These are phyloP conservation scores for Kernera saxatilis DNA, from an alignment of 345 rosid genomes.

Conservation along the genomic window DNA sequence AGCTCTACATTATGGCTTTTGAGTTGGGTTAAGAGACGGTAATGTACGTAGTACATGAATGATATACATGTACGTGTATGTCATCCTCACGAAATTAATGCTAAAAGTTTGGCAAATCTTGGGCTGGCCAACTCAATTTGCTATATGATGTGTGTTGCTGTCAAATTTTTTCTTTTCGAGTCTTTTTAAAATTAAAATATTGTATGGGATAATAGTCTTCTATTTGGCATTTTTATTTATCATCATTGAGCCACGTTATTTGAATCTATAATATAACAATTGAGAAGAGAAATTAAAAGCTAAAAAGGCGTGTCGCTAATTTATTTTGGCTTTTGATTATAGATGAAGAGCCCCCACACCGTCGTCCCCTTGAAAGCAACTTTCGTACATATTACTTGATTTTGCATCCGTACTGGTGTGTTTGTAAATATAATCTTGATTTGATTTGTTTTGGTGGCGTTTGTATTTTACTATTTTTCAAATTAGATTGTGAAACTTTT, in stretches of 20 bases:
- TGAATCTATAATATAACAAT: no score
- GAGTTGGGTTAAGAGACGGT: neutral
- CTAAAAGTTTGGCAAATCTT: constrained; percentile 23
- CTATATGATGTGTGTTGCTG: constrained; percentile 3
- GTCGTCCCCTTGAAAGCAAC: constrained; percentile 13
- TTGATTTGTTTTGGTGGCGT: neutral
- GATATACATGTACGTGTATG: neutral
- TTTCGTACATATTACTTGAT: neutral
- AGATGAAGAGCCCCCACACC: constrained; percentile 11
- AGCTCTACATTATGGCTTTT: neutral
- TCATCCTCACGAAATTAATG: constrained; percentile 15
- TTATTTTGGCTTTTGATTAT: neutral
- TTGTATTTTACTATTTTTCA: neutral
- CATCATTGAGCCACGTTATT: neutral
- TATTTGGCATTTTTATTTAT: neutral
- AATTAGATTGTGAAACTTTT: neutral
- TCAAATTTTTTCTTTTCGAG: neutral
- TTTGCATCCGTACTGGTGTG: constrained; percentile 7
- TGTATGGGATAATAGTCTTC: neutral
- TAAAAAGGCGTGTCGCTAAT: neutral
- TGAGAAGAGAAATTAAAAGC: neutral
- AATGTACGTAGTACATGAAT: neutral
- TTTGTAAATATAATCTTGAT: neutral
- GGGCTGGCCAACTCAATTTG: constrained; percentile 8
- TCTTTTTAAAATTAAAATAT: neutral